Percentiles rank a stretch among this genome's conserved stretches.
Evolutionary conservation across 108 stramenopile species (phyloP).

Genomic region (Discostella pseudostelligera): DNA sequence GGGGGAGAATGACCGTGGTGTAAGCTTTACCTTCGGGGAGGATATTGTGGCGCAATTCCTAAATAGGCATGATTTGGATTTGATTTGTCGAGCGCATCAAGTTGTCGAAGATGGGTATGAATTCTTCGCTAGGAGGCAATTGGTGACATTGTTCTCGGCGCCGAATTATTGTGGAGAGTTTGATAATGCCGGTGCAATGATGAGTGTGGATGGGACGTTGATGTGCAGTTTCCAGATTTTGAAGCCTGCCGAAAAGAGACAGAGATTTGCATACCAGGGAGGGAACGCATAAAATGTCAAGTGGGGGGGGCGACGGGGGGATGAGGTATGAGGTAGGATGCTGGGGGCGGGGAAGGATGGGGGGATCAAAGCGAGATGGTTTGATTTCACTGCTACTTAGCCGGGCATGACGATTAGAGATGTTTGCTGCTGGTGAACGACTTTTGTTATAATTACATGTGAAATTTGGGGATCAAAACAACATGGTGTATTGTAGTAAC

Average conservation of each 20-base stretch:
- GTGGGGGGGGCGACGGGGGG: neutral
- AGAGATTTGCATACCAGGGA: conserved; percentile 90
- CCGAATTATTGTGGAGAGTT: conserved; percentile 99
- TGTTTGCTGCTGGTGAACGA: neutral
- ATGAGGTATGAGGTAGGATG: neutral
- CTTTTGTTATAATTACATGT: too few relatives aligned
- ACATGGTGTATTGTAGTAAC: too few relatives aligned
- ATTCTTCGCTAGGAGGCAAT: conserved; percentile 98
- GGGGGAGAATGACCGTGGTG: conserved; percentile 99
- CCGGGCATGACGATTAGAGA: neutral
- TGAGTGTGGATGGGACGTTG: conserved; percentile 99
- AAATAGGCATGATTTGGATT: conserved; percentile 96
- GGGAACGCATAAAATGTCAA: conserved; percentile 36
- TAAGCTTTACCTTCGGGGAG: conserved; percentile 99
- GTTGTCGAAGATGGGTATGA: conserved; percentile 99
- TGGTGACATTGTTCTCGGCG: conserved; percentile 98
- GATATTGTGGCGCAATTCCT: conserved; percentile 98
- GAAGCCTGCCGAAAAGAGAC: conserved; percentile 99
- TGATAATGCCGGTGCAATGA: conserved; percentile 99
- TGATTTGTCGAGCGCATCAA: conserved; percentile 99
- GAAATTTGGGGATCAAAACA: neutral
- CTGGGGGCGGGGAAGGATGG: neutral
- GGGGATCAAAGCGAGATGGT: neutral
- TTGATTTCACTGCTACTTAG: neutral
- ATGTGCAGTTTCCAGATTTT: conserved; percentile 99